phyloP scores from a whole-genome alignment of 106 monocot genomes.

The Dendrobium chrysotoxum region DNA sequence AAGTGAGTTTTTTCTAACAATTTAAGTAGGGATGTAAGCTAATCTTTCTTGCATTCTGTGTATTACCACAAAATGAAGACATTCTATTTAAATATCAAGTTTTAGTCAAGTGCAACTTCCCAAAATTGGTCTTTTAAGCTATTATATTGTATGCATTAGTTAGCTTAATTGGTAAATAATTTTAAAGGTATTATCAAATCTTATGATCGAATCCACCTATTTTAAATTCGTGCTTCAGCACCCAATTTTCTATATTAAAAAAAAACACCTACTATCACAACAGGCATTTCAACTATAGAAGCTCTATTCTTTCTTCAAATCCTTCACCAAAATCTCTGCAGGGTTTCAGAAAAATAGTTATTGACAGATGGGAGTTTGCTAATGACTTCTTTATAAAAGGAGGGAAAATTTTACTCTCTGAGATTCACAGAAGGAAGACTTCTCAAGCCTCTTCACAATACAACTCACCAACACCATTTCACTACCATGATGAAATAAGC shows the following conservation, averaged over 20 bases:
- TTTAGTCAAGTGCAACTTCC: too few species aligned
- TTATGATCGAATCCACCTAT: not conserved
- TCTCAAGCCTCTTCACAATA: conserved; percentile 7
- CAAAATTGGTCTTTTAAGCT: too few species aligned
- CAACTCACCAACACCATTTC: not conserved
- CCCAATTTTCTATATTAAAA: not conserved
- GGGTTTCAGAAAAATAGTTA: conserved; percentile 53
- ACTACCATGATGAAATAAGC: conserved; percentile 5
- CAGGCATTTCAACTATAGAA: not conserved
- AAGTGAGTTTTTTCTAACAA: too few species aligned
- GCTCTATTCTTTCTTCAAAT: not conserved
- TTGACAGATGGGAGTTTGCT: conserved; percentile 53
- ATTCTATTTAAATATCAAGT: too few species aligned
- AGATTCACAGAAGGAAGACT: conserved; percentile 54
- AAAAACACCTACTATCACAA: not conserved
- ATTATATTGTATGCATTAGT: not conserved
- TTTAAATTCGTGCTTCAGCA: not conserved
- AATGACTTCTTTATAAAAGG: conserved; percentile 49
- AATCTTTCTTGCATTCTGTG: too few species aligned
- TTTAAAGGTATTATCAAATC: not conserved
- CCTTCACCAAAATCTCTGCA: not conserved
- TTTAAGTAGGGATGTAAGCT: too few species aligned
- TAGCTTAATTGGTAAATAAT: not conserved
- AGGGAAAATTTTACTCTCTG: conserved; percentile 38
- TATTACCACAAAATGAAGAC: too few species aligned